Percentiles rank a stretch among this genome's conserved stretches.
These are phyloP conservation scores for Pelomyxa schiedti DNA, from an alignment of 78 protist genomes.

Conservation along the genomic window DNA sequence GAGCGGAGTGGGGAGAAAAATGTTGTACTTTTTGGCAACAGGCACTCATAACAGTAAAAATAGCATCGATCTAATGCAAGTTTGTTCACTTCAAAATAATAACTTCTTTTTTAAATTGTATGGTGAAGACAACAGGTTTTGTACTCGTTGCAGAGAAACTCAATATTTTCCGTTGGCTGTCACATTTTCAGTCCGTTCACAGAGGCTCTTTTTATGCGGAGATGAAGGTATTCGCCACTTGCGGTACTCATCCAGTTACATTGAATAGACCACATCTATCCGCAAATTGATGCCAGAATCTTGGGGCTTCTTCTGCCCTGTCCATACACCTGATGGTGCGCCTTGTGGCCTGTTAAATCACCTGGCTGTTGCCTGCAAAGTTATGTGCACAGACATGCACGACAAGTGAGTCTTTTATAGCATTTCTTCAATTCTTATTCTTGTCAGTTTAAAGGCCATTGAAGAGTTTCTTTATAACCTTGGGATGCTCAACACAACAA, in stretches of 20 bases:
- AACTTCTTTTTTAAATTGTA: background rate
- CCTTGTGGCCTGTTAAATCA: constrained; percentile 98
- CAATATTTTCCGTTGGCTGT: constrained; percentile 72
- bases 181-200: constrained; percentile 81
- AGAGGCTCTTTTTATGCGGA: constrained; percentile 88
- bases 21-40: constrained; percentile 68
- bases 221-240: constrained; percentile 63
- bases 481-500: background rate
- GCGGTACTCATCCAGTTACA: background rate
- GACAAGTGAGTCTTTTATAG: no score
- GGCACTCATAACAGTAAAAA: constrained; percentile 68
- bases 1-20: constrained; percentile 17
- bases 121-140: constrained; percentile 64
- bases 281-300: constrained; percentile 91
- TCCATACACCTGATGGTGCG: constrained; percentile 99
- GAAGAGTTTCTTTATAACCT: background rate
- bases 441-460: no score
- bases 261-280: constrained; percentile 66
- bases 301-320: constrained; percentile 98
- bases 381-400: constrained; percentile 1
- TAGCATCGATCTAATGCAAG: constrained; percentile 87
- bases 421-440: no score
- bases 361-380: constrained; percentile 57
- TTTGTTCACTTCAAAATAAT: background rate
- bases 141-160: constrained; percentile 89